A percentile compares a stretch with the other conserved stretches of the same genome.
These are phyloP conservation scores for Phytophthora lateralis DNA, from an alignment of 352 stramenopile species.

Conservation along the genomic window DNA sequence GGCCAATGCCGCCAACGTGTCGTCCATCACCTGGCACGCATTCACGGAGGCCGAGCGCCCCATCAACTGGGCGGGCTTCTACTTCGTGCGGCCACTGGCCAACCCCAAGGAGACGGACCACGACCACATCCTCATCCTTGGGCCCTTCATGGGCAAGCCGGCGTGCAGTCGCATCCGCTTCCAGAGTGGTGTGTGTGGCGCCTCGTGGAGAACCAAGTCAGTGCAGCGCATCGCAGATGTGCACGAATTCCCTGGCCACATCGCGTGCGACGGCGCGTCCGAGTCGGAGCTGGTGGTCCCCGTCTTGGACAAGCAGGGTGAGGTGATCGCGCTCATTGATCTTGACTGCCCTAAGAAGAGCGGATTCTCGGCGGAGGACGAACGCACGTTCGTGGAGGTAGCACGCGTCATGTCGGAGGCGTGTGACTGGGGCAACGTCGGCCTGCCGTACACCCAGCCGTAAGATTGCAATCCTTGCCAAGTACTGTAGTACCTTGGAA, in stretches of 20 bases:
- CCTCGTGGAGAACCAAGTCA: constrained; percentile 62
- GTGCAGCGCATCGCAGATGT: constrained; percentile 80
- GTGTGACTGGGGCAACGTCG: constrained; percentile 73
- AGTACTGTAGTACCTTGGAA: too few relatives aligned
- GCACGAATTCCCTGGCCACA: constrained; percentile 80
- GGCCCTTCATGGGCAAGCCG: constrained; percentile 83
- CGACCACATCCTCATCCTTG: constrained; percentile 70
- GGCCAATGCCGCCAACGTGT: constrained; percentile 81
- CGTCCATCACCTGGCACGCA: constrained; percentile 83
- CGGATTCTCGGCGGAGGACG: constrained; percentile 75
- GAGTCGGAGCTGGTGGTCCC: constrained; percentile 85
- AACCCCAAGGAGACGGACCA: constrained; percentile 64
- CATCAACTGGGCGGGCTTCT: constrained; percentile 87
- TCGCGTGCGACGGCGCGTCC: constrained; percentile 81
- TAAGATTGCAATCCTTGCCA: constrained; percentile 9
- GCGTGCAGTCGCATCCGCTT: constrained; percentile 83
- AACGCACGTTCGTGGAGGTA: constrained; percentile 68
- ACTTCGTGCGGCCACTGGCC: constrained; percentile 70
- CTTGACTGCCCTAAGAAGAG: constrained; percentile 75
- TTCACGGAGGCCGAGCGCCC: constrained; percentile 63
- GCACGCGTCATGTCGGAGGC: constrained; percentile 57
- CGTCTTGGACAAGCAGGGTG: constrained; percentile 62
- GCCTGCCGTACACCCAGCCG: constrained; percentile 55
- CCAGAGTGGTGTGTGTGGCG: constrained; percentile 75
- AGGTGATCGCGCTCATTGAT: constrained; percentile 79